These are phyloP conservation scores for Solanum okadae DNA, from an alignment of 257 asterid genomes.

Conservation along the genomic window DNA sequence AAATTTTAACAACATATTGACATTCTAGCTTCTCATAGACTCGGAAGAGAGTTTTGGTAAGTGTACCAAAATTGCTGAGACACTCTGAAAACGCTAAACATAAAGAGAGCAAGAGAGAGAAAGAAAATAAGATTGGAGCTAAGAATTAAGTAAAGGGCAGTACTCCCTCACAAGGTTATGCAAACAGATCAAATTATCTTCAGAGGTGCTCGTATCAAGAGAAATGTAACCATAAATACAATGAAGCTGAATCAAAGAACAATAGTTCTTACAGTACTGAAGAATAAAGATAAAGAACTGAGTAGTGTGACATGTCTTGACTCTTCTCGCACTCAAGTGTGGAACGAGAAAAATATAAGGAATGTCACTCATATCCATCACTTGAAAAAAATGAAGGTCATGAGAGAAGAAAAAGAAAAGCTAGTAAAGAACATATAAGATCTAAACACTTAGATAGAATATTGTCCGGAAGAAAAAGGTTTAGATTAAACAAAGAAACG, in stretches of 20 bases:
- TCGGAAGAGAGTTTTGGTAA: constrained; percentile 14
- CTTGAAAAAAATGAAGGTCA: constrained; percentile 55
- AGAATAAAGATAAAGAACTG: no score
- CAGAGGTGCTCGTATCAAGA: constrained; percentile 5
- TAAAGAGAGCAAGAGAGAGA: constrained; percentile 14
- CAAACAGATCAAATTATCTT: background rate
- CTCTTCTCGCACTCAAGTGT: background rate
- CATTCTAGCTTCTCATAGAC: constrained; percentile 26
- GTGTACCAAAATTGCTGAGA: constrained; percentile 27
- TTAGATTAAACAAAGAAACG: constrained; percentile 28
- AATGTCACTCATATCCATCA: constrained; percentile 57
- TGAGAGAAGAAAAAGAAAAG: constrained; percentile 24
- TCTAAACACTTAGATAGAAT: constrained; percentile 30
- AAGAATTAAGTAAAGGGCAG: background rate
- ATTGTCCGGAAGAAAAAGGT: constrained; percentile 48
- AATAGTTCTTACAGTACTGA: background rate
- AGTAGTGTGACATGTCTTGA: background rate
- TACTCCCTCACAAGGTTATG: background rate
- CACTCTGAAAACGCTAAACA: constrained; percentile 30
- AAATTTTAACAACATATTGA: constrained; percentile 89
- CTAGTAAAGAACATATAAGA: constrained; percentile 27
- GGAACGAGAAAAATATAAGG: background rate
- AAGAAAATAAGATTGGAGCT: background rate
- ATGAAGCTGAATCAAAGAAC: background rate
- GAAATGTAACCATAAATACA: constrained; percentile 39